Evolutionary conservation across 257 asterid genomes (phyloP).

Genomic region (Leptodermis oblonga): DNA sequence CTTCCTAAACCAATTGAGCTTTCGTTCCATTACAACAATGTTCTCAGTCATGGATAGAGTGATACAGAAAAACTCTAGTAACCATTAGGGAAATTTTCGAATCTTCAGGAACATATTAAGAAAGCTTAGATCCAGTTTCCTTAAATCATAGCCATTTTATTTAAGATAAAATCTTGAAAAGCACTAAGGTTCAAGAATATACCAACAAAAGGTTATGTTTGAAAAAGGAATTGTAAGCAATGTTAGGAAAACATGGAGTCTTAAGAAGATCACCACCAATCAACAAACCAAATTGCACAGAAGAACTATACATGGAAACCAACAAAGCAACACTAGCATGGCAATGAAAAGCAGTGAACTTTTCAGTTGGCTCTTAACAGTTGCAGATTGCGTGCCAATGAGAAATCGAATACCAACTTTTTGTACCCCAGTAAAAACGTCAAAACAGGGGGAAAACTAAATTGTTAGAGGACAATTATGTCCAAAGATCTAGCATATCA

Average conservation of each 20-base stretch:
- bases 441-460: background rate
- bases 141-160: slow-evolving; percentile 1
- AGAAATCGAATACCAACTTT: background rate
- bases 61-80: background rate
- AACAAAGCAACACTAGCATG: background rate
- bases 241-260: background rate
- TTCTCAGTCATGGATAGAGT: background rate
- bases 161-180: background rate
- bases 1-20: slow-evolving; percentile 7
- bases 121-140: background rate
- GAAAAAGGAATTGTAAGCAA: background rate
- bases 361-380: background rate
- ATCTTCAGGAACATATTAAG: background rate
- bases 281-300: background rate
- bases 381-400: background rate
- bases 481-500: slow-evolving; percentile 9
- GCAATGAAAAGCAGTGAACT: background rate
- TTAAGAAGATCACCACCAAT: background rate
- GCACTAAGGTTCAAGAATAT: background rate
- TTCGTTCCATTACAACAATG: slow-evolving; percentile 2
- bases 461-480: slow-evolving; percentile 6
- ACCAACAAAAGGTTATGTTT: background rate
- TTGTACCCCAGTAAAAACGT: background rate
- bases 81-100: background rate
- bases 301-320: background rate